phyloP scores from a whole-genome alignment of 2,329 filamentous ascomycete species.

The Gyromitra esculenta region DNA sequence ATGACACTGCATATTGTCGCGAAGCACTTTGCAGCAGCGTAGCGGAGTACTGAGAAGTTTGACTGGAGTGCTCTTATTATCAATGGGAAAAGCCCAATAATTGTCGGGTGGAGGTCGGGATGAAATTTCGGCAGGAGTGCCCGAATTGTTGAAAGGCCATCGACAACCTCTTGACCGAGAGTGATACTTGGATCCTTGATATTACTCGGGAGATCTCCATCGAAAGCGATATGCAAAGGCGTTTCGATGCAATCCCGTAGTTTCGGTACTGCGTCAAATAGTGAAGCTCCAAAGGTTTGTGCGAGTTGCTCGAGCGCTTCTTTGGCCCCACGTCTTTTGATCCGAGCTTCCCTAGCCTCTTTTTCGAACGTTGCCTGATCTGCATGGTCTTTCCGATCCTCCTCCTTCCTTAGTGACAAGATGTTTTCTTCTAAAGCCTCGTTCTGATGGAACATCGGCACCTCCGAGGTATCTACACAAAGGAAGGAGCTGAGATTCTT shows the following conservation, averaged over 20 bases:
- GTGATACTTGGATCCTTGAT: conserved; percentile 77
- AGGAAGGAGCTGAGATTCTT: conserved; percentile 96
- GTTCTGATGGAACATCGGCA: conserved; percentile 90
- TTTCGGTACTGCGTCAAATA: conserved; percentile 86
- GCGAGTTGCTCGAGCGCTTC: conserved; percentile 91
- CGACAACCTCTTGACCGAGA: conserved; percentile 90
- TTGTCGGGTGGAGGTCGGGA: conserved; percentile 71
- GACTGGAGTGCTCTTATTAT: conserved; percentile 89
- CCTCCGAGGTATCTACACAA: conserved; percentile 96
- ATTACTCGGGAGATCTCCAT: conserved; percentile 73
- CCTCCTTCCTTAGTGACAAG: conserved; percentile 93
- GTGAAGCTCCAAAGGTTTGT: conserved; percentile 76
- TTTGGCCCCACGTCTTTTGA: conserved; percentile 91
- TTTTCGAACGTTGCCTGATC: conserved; percentile 89
- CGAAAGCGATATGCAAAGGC: conserved; percentile 79
- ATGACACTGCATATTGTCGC: conserved; percentile 98
- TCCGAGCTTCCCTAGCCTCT: conserved; percentile 86
- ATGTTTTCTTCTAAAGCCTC: conserved; percentile 80
- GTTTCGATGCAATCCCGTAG: conserved; percentile 81
- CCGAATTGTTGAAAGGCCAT: conserved; percentile 90
- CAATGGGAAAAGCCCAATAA: conserved; percentile 83
- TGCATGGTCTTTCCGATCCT: conserved; percentile 90
- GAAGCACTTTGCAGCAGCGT: conserved; percentile 96
- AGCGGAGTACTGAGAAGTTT: conserved; percentile 88
- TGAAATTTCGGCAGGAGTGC: conserved; percentile 93